Base-by-base conservation (phyloP, 768 basidiomycete genomes). In the Tulasnella sp. region DNA sequence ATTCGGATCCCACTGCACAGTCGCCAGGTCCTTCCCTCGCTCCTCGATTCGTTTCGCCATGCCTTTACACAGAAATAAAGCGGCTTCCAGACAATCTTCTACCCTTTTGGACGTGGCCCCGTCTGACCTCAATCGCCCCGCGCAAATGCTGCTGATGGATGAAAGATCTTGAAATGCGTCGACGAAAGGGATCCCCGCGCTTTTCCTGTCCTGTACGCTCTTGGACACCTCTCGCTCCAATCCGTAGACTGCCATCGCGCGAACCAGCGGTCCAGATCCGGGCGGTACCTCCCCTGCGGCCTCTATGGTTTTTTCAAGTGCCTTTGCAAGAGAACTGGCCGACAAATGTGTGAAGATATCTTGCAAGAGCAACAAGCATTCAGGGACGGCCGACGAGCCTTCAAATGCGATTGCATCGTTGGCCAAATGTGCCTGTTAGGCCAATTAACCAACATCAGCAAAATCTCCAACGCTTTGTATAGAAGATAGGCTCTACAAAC, bases 121-220 rank as follows among this genome's bases (percentile, higher is more conserved):
- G 24, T 23, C 29, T 15, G 52, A 41, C 15, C 29, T 24, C 3
- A 64, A 51, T 15, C 50, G 26, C 7, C 47, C 59, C 26, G 79
- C 78, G 64, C 75, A 83, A 24, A 65, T 68, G 45, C 70, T 70
- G 63, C 75, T 80, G 48, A 85, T 70, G 1, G 73, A 70, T 41
- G 76, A 68, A 21, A 83, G 70, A 62, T 78, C 78, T 63, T 84
- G 78, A 60, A 89, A 77, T 11, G 76, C 74, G 15, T 80, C 76
- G 17, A 75, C 68, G 65, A 88, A 78, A 24, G 87, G 86, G 1
- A 76, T 66, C 23, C 67, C 65, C 19, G 72, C 70, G 13, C 42
- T 53, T 5, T 41, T 30, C 30, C 42, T 23, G 30, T 53, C 32
- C 8, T 1, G n/a, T 15, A 41, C 72, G 68, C 23, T 68, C 68